Evolutionary conservation across 106 monocot genomes (phyloP), one percentile per base, ranked within the genome.

Genomic region (Triglochin maritima): DNA sequence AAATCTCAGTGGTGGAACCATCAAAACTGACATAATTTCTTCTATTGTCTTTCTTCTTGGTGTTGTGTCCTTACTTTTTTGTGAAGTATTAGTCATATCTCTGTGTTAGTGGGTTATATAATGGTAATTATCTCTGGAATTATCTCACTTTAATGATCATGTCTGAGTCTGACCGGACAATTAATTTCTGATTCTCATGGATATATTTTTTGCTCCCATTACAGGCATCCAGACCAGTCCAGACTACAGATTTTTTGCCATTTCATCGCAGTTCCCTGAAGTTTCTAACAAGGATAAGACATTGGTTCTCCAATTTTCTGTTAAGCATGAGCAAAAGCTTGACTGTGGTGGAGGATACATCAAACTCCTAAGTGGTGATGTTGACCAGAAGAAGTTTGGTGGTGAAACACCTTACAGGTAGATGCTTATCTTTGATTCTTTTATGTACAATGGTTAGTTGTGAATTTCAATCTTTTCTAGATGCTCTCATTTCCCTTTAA

Each of bases 291-390:
- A 89, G 69, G 85, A 82, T 13, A 89, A 82, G 67, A 80, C 82
- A 43, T 58, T 89, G 15, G 89, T 89, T 44, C 62, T 89, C 54
- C 89, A 89, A 47, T 89, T 85, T 46, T 76, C 82, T 43, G 89
- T 85, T n/a, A 89, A 89, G 64, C 89, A 89, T 74, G 89, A 89
- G 60, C 89, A 89, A 57, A 85, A 89, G 68, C 78, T 89, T 54
- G 85, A 89, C 56, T 89, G 89, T 78, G 89, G 89, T 47, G 89
- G 89, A 50, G 89, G 89, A 49, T 85, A 89, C 66, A 80, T 89
- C 77, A 89, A 89, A 68, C 66, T 89, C 9, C 82, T 89, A 7
- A 89, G 85, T 64, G 85, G 82, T 63, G 82, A 85, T 71, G 71
- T 82, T 76, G 82, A 89, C 60, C 89, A 89, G 64, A 85, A 89